phyloP scores from a whole-genome alignment of 1,284 basidiomycete species.

The Mycena sp. region DNA sequence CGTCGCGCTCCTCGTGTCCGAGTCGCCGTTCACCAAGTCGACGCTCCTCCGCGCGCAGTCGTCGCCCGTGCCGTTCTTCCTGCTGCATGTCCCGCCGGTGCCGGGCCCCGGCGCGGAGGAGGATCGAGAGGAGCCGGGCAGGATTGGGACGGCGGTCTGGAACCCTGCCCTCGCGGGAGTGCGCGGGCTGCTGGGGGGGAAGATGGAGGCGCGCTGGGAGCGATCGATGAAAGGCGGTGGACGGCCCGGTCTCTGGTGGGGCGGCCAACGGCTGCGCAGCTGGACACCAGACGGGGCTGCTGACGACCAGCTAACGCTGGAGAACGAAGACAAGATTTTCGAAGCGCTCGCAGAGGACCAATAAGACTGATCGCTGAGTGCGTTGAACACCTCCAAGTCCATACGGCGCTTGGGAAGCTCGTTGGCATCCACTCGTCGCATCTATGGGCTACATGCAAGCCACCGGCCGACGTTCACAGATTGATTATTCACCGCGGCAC shows the following conservation, averaged over 20 bases:
- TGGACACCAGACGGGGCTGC: conserved; percentile 40
- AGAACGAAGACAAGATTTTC: conserved; percentile 13
- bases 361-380: not conserved
- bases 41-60: conserved; percentile 74
- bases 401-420: too few species aligned
- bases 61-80: conserved; percentile 78
- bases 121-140: conserved; percentile 15
- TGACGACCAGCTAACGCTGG: conserved; percentile 9
- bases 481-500: too few species aligned
- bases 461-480: too few species aligned
- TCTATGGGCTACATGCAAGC: too few species aligned
- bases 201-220: conserved; percentile 77
- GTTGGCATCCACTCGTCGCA: too few species aligned
- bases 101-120: not conserved
- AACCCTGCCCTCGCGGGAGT: conserved; percentile 68
- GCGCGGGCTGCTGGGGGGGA: conserved; percentile 62
- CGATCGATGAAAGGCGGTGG: conserved; percentile 43
- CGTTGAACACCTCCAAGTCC: too few species aligned
- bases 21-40: conserved; percentile 77
- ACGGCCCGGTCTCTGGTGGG: conserved; percentile 69
- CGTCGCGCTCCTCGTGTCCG: conserved; percentile 79
- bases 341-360: conserved; percentile 6
- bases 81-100: conserved; percentile 75
- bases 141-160: conserved; percentile 64
- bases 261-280: conserved; percentile 43